A percentile compares a stretch with the other conserved stretches of the same genome.
phyloP scores from a whole-genome alignment of 768 basidiomycete species.

The Postia placenta region DNA sequence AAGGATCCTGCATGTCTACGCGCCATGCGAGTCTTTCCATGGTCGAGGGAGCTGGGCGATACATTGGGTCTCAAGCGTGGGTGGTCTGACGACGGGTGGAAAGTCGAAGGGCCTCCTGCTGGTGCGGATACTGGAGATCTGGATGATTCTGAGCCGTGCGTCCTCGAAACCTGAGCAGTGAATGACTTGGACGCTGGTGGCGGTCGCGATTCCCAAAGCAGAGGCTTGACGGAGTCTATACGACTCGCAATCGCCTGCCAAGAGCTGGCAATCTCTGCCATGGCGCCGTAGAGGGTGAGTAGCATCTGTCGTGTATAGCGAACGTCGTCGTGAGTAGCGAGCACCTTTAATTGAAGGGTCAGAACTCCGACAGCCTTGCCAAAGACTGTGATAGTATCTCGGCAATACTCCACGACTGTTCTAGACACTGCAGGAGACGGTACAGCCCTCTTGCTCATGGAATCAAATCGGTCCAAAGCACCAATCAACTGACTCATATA shows the following conservation, averaged over 20 bases:
- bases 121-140: slow-evolving; percentile 21
- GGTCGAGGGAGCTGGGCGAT: slow-evolving; percentile 16
- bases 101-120: slow-evolving; percentile 22
- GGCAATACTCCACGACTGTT: slow-evolving; percentile 74
- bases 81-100: slow-evolving; percentile 17
- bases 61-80: slow-evolving; percentile 25
- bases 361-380: slow-evolving; percentile 85
- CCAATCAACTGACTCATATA: slow-evolving; percentile 83
- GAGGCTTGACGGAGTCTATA: slow-evolving; percentile 60
- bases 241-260: slow-evolving; percentile 78
- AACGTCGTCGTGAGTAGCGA: slow-evolving; percentile 70
- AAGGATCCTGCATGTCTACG: slow-evolving; percentile 93
- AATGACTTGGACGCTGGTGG: slow-evolving; percentile 26
- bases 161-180: slow-evolving; percentile 26
- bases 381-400: slow-evolving; percentile 78
- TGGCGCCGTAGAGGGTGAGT: slow-evolving; percentile 82
- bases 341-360: slow-evolving; percentile 71
- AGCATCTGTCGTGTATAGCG: slow-evolving; percentile 84
- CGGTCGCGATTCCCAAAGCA: slow-evolving; percentile 43
- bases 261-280: slow-evolving; percentile 79
- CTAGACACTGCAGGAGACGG: slow-evolving; percentile 74
- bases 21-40: slow-evolving; percentile 47
- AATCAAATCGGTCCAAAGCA: slow-evolving; percentile 88
- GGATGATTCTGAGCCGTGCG: slow-evolving; percentile 11
- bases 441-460: slow-evolving; percentile 57